Evolutionary conservation across 2,329 filamentous ascomycete genomes (phyloP).

Genomic region (Aureobasidium sp.): DNA sequence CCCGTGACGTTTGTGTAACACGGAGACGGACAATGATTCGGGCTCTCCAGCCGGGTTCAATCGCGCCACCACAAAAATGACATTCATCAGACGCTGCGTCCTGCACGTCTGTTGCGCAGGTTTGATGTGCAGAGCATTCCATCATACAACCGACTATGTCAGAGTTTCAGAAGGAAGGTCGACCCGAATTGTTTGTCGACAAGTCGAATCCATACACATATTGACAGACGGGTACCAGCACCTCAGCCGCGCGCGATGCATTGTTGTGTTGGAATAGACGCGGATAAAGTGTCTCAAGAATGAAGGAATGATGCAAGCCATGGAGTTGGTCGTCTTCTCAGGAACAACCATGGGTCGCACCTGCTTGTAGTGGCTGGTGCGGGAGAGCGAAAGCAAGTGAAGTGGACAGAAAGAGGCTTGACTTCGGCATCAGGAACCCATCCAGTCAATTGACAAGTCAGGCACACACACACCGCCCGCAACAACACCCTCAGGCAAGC

Average conservation of each 20-base stretch:
- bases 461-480: slow-evolving; percentile 1
- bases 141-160: neutral
- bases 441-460: slow-evolving; percentile 5
- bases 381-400: neutral
- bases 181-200: neutral
- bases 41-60: neutral
- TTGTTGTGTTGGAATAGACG: neutral
- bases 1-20: slow-evolving; percentile 4
- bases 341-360: neutral
- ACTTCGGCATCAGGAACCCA: slow-evolving; percentile 7
- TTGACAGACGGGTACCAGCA: neutral
- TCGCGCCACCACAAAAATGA: slow-evolving; percentile 5
- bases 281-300: neutral
- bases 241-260: neutral
- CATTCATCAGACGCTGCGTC: neutral
- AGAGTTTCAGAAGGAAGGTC: neutral
- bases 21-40: neutral
- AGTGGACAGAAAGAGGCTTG: neutral
- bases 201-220: neutral
- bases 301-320: neutral
- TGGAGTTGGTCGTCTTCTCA: neutral
- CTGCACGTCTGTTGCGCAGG: slow-evolving; percentile 5
- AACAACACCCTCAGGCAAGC: neutral
- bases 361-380: neutral
- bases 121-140: slow-evolving; percentile 11